phyloP scores from a whole-genome alignment of 768 basidiomycete genomes.

The Mycena vitilis region DNA sequence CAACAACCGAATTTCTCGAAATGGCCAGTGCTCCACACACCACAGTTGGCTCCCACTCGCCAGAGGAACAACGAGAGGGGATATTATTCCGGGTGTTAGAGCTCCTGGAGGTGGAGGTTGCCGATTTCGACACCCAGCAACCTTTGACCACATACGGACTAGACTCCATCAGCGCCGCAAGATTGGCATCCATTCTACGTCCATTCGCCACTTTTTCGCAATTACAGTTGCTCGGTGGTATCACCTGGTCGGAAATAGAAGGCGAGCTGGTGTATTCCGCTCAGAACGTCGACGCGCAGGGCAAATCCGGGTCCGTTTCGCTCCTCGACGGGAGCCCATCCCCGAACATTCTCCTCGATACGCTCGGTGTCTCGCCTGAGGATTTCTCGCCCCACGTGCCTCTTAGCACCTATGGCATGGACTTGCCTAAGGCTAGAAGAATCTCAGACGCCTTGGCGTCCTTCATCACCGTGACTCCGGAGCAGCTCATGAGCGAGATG shows the following conservation, averaged over 20 bases:
- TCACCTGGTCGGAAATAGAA: conserved; percentile 21
- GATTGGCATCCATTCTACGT: conserved; percentile 19
- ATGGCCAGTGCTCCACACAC: conserved; percentile 10
- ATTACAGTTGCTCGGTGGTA: conserved; percentile 25
- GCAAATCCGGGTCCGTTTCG: too few relatives aligned
- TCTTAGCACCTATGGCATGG: conserved; percentile 48
- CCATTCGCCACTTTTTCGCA: conserved; percentile 22
- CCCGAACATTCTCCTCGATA: conserved; percentile 30
- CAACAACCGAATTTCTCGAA: conserved; percentile 25
- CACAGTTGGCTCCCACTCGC: not conserved
- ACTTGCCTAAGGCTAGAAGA: conserved; percentile 46
- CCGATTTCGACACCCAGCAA: conserved; percentile 20
- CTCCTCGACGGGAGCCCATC: not conserved
- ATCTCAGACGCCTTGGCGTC: conserved; percentile 42
- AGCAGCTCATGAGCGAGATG: conserved; percentile 45
- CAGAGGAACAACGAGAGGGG: conserved; percentile 2
- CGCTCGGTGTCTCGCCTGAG: conserved; percentile 40
- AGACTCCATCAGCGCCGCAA: conserved; percentile 26
- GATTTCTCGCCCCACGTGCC: conserved; percentile 46
- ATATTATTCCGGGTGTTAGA: conserved; percentile 17
- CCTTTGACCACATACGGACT: conserved; percentile 30
- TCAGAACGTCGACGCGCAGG: too few relatives aligned
- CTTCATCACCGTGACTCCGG: conserved; percentile 39
- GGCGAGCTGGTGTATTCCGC: not conserved
- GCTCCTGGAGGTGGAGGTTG: conserved; percentile 16